Evolutionary conservation across 345 rosid species (phyloP), one percentile per base, ranked within the genome.

Genomic region (Aquilaria yunnanensis): DNA sequence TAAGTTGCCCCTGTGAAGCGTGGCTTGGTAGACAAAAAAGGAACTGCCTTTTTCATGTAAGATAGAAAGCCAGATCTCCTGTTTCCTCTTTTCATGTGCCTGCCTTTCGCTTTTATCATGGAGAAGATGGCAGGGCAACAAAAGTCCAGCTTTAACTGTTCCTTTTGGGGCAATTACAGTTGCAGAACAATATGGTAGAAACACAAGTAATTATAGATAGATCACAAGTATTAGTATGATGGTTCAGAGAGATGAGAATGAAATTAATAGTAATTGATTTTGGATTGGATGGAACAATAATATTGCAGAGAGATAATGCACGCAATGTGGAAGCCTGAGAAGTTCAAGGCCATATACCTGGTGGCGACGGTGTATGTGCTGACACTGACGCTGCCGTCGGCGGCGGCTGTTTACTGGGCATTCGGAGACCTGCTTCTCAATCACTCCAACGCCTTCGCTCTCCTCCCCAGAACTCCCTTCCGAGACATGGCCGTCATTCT

Each of bases 321-420:
- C 61, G 98, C 98, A 23, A 93, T 93, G 98, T 93, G 98, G 98
- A 93, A 93, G 77, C 98, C 98, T 2, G 91, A 94, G 73, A 90
- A 90, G 74, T 94, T 94, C 84, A 94, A 94, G 77, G 87, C 95
- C 7, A 90, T 94, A 59, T 94, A 94, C 64, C 71, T 94, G 43
- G 57, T 78, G 75, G 99, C 99, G 1, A 90, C 99, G 0, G 13
- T 88, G n/a, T 94, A 88, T 58, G 97, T 90, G 14, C 65, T 94
- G 73, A 94, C 99, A 54, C 83, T 94, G 68, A 94, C 99, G 54
- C 92, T 94, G 10, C 99, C 99, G 31, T 88, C 97, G 0, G 99
- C 95, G 3, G 72, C 88, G 47, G 99, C 99, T 9, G 97, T 86
- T 0, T 94, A 94, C 31, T 94, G 96, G 99, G 99, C 99, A 37